Evolutionary conservation across 371 early-diverging fungal species (phyloP), one percentile per base, ranked within the genome.

Genomic region (Rhizopus microsporus): DNA sequence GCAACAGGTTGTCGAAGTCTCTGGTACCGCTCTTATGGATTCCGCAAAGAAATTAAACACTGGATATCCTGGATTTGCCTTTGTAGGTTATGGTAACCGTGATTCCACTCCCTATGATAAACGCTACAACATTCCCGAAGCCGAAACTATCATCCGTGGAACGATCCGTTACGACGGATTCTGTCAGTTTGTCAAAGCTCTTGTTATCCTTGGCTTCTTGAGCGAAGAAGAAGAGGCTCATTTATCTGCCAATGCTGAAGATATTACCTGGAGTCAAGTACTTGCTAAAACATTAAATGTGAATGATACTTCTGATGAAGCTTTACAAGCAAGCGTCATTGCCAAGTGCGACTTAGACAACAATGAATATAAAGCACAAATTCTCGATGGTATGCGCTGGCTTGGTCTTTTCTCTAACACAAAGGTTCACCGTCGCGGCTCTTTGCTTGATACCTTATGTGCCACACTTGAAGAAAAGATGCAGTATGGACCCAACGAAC

Each of bases 91-190:
- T 74, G 91, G 96, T 49, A 98, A 98, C 91, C 93, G 99, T 65
- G 98, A 98, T 75, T 98, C 99, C 13, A 91, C 93, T 35, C 87
- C 88, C 48, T 98, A 98, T 74, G 88, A 87, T 74, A 88, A 93
- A 80, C 88, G 93, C 57, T 98, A 98, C 83, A 77, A 91, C 74
- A 97, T 98, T 58, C 96, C 96, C 17, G 96, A 96, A 66, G 93
- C 94, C 31, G 79, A 90, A 57, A 94, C 93, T n/a, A 86, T 96
- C 56, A 81, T 98, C 56, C 90, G 98, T 65, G 98, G 98, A 51
- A 93, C 96, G 13, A 76, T 98, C 51, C 87, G 98, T 57, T 98
- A 96, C 77, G 88, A 93, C 62, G 95, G 94, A 23, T 94, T 94
- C 86, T 89, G 90, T 50, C 77, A 86, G 63, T 94, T 97, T 64